phyloP scores from a whole-genome alignment of 345 rosid genomes.

The Erysimum cheiranthoides region DNA sequence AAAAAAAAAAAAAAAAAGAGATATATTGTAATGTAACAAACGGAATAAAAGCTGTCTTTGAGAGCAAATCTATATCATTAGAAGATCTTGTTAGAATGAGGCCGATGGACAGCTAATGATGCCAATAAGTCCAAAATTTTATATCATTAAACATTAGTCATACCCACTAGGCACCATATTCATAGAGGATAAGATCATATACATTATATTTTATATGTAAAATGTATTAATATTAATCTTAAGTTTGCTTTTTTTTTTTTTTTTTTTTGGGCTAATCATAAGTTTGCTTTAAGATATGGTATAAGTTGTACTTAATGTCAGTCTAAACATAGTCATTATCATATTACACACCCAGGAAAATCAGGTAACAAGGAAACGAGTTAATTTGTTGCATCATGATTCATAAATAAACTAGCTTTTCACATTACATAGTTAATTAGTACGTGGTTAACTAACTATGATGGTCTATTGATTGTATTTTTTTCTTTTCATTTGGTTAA shows the following conservation, averaged over 20 bases:
- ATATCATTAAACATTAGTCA: slow-evolving; percentile 22
- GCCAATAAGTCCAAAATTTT: slow-evolving; percentile 14
- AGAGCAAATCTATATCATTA: slow-evolving; percentile 22
- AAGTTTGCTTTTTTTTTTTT: slow-evolving; percentile 25
- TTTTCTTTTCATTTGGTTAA: background rate
- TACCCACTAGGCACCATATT: slow-evolving; percentile 26
- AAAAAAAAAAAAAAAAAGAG: too few species aligned
- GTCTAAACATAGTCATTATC: slow-evolving; percentile 14
- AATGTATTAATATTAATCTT: background rate
- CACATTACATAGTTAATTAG: too few species aligned
- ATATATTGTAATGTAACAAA: slow-evolving; percentile 14
- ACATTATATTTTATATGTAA: slow-evolving; percentile 13
- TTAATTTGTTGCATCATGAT: background rate
- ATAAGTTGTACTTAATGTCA: background rate
- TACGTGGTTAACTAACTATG: too few species aligned
- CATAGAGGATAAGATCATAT: slow-evolving; percentile 21
- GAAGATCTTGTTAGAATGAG: slow-evolving; percentile 17
- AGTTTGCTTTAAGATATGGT: slow-evolving; percentile 25
- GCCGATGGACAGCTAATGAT: slow-evolving; percentile 39
- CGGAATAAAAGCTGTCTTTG: slow-evolving; percentile 11
- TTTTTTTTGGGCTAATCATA: too few species aligned
- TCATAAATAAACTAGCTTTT: too few species aligned
- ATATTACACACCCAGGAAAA: background rate
- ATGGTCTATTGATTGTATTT: slow-evolving; percentile 6
- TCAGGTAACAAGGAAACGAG: slow-evolving; percentile 15